Base-by-base conservation (phyloP, 2,329 filamentous ascomycete species). In the Elsinoe ampelina region DNA sequence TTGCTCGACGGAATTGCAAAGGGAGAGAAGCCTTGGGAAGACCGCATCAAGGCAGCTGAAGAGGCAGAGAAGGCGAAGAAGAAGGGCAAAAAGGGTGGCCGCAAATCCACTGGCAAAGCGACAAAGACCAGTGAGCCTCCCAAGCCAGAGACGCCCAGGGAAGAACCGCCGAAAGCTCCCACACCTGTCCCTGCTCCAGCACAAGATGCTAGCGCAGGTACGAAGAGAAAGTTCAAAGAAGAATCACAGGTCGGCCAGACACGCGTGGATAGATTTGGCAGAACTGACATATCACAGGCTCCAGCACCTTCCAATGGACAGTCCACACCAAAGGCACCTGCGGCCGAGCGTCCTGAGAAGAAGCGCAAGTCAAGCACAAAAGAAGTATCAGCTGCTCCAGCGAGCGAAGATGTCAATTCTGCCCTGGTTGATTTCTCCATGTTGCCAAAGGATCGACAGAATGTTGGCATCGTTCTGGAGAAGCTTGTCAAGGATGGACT, bases 21-120 rank as follows among this genome's bases (percentile, higher is more conserved):
- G 41, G 93, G 92, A 4, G 89, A 95, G 72, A 86, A 84, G 71
- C 87, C 89, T 0, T 97, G 93, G 93, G 86, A 91, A 67, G 81
- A 80, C 75, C 80, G 57, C 75, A 80, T 55, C 74, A 71, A 72
- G 79, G 71, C 73, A 79, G 71, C 79, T 70, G 72, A 82, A 77
- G 72, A 81, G 74, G 72, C 79, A 77, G 62, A 73, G 63, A 85
- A 83, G 68, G 75, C 71, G 51, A 75, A 85, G 72, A 80, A 80
- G 65, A 74, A 60, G 73, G 60, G 62, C 50, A 66, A 62, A 34
- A 58, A 61, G 52, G 64, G 64, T 20, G 64, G 63, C n/a, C 61
- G 65, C 5, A 63, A 58, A 11, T 45, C 54, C 34, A 56, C 42
- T 17, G 48, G 48, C 12, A 56, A 56, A 39, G 30, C 38, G 5